Evolutionary conservation across 257 asterid species (phyloP).

Genomic region (Solanum tacnaense): DNA sequence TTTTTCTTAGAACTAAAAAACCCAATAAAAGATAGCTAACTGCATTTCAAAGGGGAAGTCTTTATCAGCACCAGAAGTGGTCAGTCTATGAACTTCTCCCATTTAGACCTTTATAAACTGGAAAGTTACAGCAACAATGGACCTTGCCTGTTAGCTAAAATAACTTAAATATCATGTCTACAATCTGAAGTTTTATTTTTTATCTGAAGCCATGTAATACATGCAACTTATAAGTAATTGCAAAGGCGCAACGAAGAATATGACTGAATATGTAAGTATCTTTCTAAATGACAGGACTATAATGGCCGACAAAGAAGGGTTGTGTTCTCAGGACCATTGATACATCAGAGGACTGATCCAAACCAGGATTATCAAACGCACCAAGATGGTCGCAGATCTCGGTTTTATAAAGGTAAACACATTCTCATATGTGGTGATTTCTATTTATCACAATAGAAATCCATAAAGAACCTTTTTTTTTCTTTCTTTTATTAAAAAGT

Average conservation of each 20-base stretch:
- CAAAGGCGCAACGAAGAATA: not conserved
- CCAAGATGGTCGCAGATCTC: conserved; percentile 42
- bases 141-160: not conserved
- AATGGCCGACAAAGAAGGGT: conserved; percentile 25
- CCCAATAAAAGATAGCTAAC: too few species aligned
- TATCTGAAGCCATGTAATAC: not conserved
- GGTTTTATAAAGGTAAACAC: conserved; percentile 50
- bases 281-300: conserved; percentile 25
- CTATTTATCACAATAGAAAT: not conserved
- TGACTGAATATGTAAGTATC: not conserved
- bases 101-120: too few species aligned
- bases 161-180: not conserved
- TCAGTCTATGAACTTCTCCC: too few species aligned
- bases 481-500: too few species aligned
- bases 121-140: too few species aligned
- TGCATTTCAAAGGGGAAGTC: too few species aligned
- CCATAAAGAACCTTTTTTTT: not conserved
- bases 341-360: conserved; percentile 20
- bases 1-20: too few species aligned
- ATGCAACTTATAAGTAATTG: not conserved
- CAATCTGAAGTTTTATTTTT: not conserved
- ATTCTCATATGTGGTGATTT: not conserved
- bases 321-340: conserved; percentile 41
- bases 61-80: too few species aligned
- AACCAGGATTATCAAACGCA: conserved; percentile 25